These are phyloP conservation scores for Penium margaritaceum DNA, from an alignment of 139 green algal genomes.

Conservation along the genomic window DNA sequence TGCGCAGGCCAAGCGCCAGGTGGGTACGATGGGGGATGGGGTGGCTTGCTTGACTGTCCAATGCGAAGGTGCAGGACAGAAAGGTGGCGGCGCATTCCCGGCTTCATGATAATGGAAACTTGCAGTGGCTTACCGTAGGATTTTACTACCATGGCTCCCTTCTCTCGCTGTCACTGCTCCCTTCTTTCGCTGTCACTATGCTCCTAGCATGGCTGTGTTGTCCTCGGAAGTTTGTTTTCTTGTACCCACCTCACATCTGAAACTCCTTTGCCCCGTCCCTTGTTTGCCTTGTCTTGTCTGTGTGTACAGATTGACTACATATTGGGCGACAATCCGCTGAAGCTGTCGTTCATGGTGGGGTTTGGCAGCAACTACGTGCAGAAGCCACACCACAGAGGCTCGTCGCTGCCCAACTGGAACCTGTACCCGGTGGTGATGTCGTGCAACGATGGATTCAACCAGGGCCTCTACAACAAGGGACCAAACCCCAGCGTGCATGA, in stretches of 20 bases:
- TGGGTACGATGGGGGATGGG: no score
- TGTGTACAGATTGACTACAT: conserved; percentile 33
- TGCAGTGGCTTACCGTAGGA: background rate
- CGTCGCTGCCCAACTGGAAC: conserved; percentile 11
- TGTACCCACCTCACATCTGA: background rate
- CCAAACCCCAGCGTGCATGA: conserved; percentile 39
- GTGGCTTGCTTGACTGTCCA: no score
- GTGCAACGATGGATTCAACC: conserved; percentile 9
- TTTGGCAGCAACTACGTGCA: conserved; percentile 25
- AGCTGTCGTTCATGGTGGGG: conserved; percentile 36
- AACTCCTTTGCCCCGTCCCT: background rate
- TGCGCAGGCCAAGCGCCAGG: no score
- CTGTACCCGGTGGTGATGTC: background rate
- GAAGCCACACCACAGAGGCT: conserved; percentile 18
- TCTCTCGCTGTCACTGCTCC: no score
- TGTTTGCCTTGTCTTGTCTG: background rate
- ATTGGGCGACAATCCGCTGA: conserved; percentile 23
- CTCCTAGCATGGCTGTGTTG: no score
- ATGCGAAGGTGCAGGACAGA: no score
- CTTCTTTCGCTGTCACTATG: background rate
- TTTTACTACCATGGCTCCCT: no score
- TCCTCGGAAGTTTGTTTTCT: no score
- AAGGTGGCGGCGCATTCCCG: background rate
- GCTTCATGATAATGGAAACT: no score
- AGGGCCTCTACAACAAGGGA: conserved; percentile 11